Evolutionary conservation across 2,329 filamentous ascomycete genomes (phyloP).

Genomic region (Paracorniculantispora psalliotae): DNA sequence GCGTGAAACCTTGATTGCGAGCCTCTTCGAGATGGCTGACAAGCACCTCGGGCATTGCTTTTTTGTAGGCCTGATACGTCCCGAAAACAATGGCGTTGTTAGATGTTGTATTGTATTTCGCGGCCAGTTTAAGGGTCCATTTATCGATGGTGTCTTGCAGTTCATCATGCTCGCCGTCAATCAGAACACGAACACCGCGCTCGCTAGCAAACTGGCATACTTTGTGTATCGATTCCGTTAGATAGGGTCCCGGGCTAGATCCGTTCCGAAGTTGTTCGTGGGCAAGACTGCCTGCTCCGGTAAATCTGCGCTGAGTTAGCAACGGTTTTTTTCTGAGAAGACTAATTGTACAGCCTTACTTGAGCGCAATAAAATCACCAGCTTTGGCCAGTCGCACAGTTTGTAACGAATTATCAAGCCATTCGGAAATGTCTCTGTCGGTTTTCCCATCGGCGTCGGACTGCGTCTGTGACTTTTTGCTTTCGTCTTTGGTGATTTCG

Average conservation of each 20-base stretch:
- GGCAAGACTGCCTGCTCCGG: slow-evolving; percentile 1
- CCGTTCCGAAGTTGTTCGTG: not conserved
- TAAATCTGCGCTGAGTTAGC: not conserved
- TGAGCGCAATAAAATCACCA: slow-evolving; percentile 10
- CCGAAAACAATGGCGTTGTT: slow-evolving; percentile 69
- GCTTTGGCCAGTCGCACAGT: not conserved
- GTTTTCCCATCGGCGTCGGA: not conserved
- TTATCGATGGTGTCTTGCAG: slow-evolving; percentile 1
- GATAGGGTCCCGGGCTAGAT: not conserved
- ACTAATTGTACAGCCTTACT: not conserved
- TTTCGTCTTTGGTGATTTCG: not conserved
- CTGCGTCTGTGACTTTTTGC: not conserved
- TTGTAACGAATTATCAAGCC: slow-evolving; percentile 3
- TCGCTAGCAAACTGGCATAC: slow-evolving; percentile 1
- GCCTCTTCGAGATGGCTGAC: slow-evolving; percentile 56
- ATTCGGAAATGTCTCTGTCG: not conserved
- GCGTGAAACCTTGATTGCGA: slow-evolving; percentile 53
- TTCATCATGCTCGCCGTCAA: slow-evolving; percentile 8
- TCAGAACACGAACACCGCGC: not conserved
- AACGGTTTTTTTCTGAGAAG: too few species aligned
- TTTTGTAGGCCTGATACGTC: slow-evolving; percentile 75
- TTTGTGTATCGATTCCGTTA: not conserved
- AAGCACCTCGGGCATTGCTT: slow-evolving; percentile 53
- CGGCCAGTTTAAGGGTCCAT: slow-evolving; percentile 4
- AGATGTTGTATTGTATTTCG: slow-evolving; percentile 35